Percentiles rank a stretch among this genome's conserved stretches.
These are phyloP conservation scores for Podospora sp. DNA, from an alignment of 495 filamentous ascomycete genomes.

Conservation along the genomic window DNA sequence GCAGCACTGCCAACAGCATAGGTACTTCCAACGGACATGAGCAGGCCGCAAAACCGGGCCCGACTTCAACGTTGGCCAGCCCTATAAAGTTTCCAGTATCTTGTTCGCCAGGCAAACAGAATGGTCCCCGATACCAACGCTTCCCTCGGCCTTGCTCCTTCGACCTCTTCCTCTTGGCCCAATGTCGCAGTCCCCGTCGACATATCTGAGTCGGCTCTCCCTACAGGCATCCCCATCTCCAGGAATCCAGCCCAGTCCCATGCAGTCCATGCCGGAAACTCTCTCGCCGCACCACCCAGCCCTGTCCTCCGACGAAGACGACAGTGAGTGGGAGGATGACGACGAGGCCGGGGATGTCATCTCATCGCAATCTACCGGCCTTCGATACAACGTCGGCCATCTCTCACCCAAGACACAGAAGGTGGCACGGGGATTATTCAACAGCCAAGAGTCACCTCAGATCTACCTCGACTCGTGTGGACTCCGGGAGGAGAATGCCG, in stretches of 20 bases:
- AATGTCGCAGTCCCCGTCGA: constrained; percentile 42
- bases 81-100: constrained; percentile 8
- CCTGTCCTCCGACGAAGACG: constrained; percentile 33
- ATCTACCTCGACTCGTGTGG: constrained; percentile 48
- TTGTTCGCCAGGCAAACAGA: background rate
- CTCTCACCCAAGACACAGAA: constrained; percentile 27
- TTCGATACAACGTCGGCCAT: constrained; percentile 39
- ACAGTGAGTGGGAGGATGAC: constrained; percentile 35
- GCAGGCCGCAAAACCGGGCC: background rate
- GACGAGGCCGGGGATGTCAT: constrained; percentile 37
- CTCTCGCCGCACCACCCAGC: constrained; percentile 16
- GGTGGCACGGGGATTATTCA: constrained; percentile 29
- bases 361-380: constrained; percentile 37
- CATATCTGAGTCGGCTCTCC: constrained; percentile 45
- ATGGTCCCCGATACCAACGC: background rate
- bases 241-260: constrained; percentile 26
- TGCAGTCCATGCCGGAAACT: constrained; percentile 26
- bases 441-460: constrained; percentile 36
- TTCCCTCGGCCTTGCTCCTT: constrained; percentile 5
- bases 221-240: constrained; percentile 39
- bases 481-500: constrained; percentile 34
- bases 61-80: background rate
- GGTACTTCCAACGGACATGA: background rate
- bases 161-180: background rate
- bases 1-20: background rate